phyloP scores from a whole-genome alignment of 2,329 filamentous ascomycete species.

The Colletotrichum filicis region DNA sequence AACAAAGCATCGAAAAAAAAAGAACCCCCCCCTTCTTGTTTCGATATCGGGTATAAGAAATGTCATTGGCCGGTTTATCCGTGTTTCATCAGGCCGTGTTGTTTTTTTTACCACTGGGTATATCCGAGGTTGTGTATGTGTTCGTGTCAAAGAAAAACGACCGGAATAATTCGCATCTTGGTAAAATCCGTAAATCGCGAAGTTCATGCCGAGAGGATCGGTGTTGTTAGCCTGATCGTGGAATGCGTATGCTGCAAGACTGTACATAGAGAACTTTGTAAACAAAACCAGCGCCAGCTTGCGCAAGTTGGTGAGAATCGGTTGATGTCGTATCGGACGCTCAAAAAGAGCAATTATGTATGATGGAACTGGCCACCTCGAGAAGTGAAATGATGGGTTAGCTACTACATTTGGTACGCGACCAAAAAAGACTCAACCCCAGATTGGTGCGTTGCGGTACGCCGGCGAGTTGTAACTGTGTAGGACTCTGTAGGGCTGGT shows the following conservation, averaged over 20 bases:
- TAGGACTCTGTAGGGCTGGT: conserved; percentile 61
- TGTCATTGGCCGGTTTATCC: neutral
- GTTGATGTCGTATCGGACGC: conserved; percentile 20
- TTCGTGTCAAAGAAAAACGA: neutral
- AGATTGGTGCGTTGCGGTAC: conserved; percentile 65
- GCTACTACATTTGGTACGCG: neutral
- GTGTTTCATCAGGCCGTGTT: conserved; percentile 20
- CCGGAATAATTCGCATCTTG: neutral
- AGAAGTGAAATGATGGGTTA: conserved; percentile 24
- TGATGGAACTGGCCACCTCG: conserved; percentile 28
- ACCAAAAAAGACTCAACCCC: conserved; percentile 51
- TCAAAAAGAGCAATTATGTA: neutral
- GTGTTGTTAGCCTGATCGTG: neutral
- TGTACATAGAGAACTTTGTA: conserved; percentile 19
- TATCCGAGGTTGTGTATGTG: conserved; percentile 22
- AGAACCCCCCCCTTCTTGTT: neutral
- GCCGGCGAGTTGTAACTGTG: conserved; percentile 70
- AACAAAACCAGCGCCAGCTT: conserved; percentile 1
- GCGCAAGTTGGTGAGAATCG: neutral
- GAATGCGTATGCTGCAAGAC: neutral
- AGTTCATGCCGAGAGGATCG: conserved; percentile 1
- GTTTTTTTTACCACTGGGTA: conserved; percentile 7
- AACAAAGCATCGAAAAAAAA: neutral
- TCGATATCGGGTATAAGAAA: conserved; percentile 14
- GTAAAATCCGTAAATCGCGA: neutral